Conservation (phyloP, 2,329 filamentous ascomycete genomes). For the Zasmidium angulare region DNA sequence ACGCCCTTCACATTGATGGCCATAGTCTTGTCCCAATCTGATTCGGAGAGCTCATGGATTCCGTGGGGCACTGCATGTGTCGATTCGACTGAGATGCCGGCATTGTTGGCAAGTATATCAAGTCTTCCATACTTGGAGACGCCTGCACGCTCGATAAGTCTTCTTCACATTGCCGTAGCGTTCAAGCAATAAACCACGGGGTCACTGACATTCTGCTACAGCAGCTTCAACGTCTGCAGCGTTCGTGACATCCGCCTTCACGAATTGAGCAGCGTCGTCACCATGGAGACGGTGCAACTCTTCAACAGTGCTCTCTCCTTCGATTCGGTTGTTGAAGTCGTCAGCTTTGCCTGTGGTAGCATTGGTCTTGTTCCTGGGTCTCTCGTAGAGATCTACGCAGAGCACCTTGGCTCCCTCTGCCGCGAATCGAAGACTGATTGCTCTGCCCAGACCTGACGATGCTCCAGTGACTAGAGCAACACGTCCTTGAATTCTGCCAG, state of each 20-base stretch:
- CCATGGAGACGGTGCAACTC: slow-evolving; percentile 24
- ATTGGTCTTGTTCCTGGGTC: slow-evolving; percentile 31
- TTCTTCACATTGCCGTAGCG: no score
- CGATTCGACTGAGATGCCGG: slow-evolving; percentile 24
- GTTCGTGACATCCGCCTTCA: slow-evolving; percentile 34
- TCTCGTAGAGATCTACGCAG: slow-evolving; percentile 34
- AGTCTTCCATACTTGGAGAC: slow-evolving; percentile 32
- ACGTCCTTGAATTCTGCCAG: slow-evolving; percentile 19
- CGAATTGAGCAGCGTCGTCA: slow-evolving; percentile 26
- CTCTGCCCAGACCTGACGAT: slow-evolving; percentile 33
- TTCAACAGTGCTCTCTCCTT: slow-evolving; percentile 14
- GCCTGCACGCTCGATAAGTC: neutral
- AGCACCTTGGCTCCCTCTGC: slow-evolving; percentile 32
- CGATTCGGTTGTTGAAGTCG: slow-evolving; percentile 29
- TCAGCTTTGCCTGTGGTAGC: slow-evolving; percentile 33
- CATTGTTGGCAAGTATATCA: slow-evolving; percentile 14
- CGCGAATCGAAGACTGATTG: slow-evolving; percentile 32
- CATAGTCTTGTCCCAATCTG: slow-evolving; percentile 39
- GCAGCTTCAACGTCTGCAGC: slow-evolving; percentile 29
- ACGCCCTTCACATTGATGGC: slow-evolving; percentile 39
- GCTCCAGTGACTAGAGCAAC: slow-evolving; percentile 29
- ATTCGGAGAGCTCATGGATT: slow-evolving; percentile 35
- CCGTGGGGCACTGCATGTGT: slow-evolving; percentile 27
- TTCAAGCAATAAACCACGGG: neutral
- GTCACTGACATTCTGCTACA: slow-evolving; percentile 22